phyloP scores from a whole-genome alignment of 2,329 filamentous ascomycete genomes.

The Nemania sp. region DNA sequence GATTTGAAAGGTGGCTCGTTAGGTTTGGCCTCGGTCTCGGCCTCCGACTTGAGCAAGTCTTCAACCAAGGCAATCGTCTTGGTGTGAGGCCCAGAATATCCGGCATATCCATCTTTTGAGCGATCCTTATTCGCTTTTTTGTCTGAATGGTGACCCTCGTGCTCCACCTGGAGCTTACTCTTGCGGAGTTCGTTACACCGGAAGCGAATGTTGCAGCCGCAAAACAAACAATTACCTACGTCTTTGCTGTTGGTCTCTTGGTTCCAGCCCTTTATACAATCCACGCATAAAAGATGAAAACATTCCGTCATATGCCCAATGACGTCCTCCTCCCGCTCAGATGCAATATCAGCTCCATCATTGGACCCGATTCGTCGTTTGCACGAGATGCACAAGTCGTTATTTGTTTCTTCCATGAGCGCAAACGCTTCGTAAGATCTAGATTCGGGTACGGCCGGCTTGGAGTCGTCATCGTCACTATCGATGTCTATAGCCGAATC shows the following conservation, averaged over 20 bases:
- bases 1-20: conserved; percentile 81
- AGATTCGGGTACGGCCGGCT: conserved; percentile 62
- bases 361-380: conserved; percentile 60
- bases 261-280: conserved; percentile 67
- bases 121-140: conserved; percentile 37
- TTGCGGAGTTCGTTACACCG: conserved; percentile 70
- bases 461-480: conserved; percentile 68
- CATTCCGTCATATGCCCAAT: conserved; percentile 84
- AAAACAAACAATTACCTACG: conserved; percentile 67
- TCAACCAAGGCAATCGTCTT: conserved; percentile 83
- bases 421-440: conserved; percentile 86
- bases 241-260: conserved; percentile 52
- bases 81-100: conserved; percentile 84
- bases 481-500: conserved; percentile 89
- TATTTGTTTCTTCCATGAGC: conserved; percentile 80
- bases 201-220: conserved; percentile 64
- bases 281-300: conserved; percentile 80
- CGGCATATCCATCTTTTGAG: conserved; percentile 61
- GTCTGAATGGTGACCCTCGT: conserved; percentile 55
- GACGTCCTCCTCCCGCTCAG: conserved; percentile 63
- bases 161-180: conserved; percentile 59
- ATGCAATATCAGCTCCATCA: conserved; percentile 59
- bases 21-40: conserved; percentile 62
- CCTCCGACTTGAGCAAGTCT: conserved; percentile 68
- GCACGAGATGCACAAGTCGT: conserved; percentile 74